These are phyloP conservation scores for Durusdinium trenchii DNA, from an alignment of 73 alveolate species.

Conservation along the genomic window DNA sequence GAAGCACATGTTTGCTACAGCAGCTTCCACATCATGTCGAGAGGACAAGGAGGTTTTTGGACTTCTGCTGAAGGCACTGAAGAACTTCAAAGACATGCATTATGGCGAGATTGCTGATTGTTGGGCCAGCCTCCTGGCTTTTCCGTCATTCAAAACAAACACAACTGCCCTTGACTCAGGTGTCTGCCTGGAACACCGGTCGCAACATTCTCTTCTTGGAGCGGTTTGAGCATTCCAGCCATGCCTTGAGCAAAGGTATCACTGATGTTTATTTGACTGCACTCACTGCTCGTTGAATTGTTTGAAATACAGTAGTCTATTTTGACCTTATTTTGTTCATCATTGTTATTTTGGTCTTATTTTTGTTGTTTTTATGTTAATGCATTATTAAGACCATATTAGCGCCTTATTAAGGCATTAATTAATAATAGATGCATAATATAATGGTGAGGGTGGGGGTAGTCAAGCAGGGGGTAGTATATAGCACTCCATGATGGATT, in stretches of 20 bases:
- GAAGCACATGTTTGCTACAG: background rate
- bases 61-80: constrained; percentile 34
- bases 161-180: no score
- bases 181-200: constrained; percentile 92
- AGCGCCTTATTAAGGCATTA: no score
- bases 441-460: no score
- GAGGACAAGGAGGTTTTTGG: background rate
- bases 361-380: no score
- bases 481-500: no score
- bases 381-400: no score
- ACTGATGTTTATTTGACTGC: background rate
- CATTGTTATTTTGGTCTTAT: background rate
- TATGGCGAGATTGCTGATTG: constrained; percentile 91
- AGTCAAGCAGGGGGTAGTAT: no score
- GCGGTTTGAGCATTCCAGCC: constrained; percentile 67
- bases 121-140: constrained; percentile 75
- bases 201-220: constrained; percentile 87
- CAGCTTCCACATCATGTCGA: background rate
- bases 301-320: no score
- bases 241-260: background rate
- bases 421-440: no score
- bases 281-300: no score
- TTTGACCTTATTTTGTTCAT: background rate
- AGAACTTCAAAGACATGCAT: constrained; percentile 91
- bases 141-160: no score